phyloP scores from a whole-genome alignment of 2,329 filamentous ascomycete genomes.

The Didymella lethalis region DNA sequence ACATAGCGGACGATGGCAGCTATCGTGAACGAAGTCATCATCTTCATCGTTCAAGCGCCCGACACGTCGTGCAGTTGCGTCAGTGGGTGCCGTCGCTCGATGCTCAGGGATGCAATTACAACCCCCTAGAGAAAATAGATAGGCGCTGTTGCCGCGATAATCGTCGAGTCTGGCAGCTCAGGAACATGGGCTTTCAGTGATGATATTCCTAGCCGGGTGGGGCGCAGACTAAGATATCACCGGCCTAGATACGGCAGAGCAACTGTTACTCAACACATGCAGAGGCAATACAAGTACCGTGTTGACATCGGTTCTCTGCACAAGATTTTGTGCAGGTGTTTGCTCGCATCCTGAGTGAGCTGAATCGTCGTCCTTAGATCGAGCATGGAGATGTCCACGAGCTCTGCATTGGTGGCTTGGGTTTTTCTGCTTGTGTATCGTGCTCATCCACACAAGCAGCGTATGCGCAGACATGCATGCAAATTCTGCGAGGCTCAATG shows the following conservation, averaged over 20 bases:
- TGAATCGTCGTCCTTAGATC: background rate
- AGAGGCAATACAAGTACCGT: background rate
- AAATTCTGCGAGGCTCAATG: background rate
- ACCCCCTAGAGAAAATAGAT: background rate
- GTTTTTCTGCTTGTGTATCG: background rate
- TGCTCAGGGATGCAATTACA: background rate
- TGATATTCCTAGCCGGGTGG: background rate
- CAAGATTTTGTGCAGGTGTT: background rate
- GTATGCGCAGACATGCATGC: background rate
- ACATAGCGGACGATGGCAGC: background rate
- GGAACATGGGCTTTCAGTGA: background rate
- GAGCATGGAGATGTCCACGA: background rate
- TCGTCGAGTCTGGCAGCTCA: background rate
- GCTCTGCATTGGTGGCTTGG: background rate
- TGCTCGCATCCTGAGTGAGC: background rate
- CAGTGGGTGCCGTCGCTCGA: background rate
- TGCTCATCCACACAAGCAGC: background rate
- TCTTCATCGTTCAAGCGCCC: constrained; percentile 1
- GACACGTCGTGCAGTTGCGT: background rate
- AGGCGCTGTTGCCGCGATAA: background rate
- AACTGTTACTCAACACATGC: background rate
- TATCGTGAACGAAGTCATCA: constrained; percentile 1
- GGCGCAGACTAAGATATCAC: too few species aligned
- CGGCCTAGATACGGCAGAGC: too few species aligned
- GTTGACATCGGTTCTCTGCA: background rate